phyloP scores from a whole-genome alignment of 306 rosid genomes.

The Sicyos baderoa region DNA sequence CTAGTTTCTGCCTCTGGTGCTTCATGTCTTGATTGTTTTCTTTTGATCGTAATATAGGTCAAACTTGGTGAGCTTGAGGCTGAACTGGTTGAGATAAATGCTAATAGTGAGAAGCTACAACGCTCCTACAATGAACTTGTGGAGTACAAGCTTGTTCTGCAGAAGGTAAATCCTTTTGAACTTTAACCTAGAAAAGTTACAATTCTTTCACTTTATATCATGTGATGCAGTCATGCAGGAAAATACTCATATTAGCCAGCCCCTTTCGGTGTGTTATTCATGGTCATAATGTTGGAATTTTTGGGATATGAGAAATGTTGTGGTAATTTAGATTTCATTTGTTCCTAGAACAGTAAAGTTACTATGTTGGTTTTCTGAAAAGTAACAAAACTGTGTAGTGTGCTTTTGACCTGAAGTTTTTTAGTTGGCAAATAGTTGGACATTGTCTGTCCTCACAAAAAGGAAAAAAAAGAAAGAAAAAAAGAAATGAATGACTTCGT shows the following conservation, averaged over 20 bases:
- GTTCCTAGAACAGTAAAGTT: background rate
- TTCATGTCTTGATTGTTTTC: background rate
- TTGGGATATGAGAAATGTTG: background rate
- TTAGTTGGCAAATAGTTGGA: background rate
- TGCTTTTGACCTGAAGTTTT: background rate
- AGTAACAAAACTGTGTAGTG: background rate
- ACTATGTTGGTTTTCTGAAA: conserved; percentile 14
- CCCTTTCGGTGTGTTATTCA: background rate
- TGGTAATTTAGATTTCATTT: background rate
- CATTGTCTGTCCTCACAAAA: background rate
- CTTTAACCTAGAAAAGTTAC: background rate
- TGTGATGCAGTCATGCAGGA: background rate
- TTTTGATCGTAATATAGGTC: conserved; percentile 40
- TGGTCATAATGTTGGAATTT: conserved; percentile 1
- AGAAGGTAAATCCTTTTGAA: conserved; percentile 56
- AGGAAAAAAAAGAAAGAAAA: background rate
- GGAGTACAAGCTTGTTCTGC: conserved; percentile 84
- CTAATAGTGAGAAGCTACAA: conserved; percentile 84
- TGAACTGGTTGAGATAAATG: conserved; percentile 80
- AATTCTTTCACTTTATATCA: background rate
- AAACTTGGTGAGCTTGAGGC: conserved; percentile 85
- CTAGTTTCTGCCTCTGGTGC: conserved; percentile 3
- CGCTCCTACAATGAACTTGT: conserved; percentile 77
- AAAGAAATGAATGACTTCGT: background rate
- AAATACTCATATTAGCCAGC: background rate